Evolutionary conservation across 2,329 filamentous ascomycete species (phyloP), one percentile per base, ranked within the genome.

Genomic region (Stylonectria norvegica): DNA sequence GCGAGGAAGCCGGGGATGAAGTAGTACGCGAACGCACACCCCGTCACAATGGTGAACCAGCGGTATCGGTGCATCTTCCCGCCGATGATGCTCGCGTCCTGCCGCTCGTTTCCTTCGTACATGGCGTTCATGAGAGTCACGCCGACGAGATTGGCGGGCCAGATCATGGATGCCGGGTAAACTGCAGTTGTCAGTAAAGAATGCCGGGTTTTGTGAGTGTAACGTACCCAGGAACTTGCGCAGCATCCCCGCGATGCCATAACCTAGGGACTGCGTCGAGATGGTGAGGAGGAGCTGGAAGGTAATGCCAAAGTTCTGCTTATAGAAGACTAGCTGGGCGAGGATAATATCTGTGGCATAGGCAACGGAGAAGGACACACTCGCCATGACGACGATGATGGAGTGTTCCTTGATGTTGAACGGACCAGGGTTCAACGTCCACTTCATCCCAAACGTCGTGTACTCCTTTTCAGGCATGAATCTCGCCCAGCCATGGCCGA

Each of bases 291-390:
- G 66, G 20, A 87, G 62, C 59, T 86, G 80, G 56, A 84, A 88
- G 2, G 69, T 48, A 47, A 85, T 70, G 15, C 83, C 82, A 54
- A 85, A 85, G 43, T 81, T 68, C 52, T 86, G 76, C 58, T 83
- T 79, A 58, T 89, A 89, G 53, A 87, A 88, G 12, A 83, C 73
- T 14, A 79, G 66, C 62, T 87, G 83, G 0, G 84, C 84, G 2
- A 87, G 69, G 31, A 89, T 76, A 20, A 87, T 82, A 50, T 89
- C 85, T 1, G 84, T 88, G 1, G 83, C 83, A 52, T 89, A 89
- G 4, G 83, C 81, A 5, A 75, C 79, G 35, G 68, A 81, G 49
- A 86, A 85, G 5, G 82, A 81, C 5, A 86, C 81, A 56, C 84
- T 79, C 12, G 85, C 83, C 79, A 84, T 84, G 49, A 84, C 77